Conservation (phyloP, 345 rosid genomes). For the Populus pruinosa region DNA sequence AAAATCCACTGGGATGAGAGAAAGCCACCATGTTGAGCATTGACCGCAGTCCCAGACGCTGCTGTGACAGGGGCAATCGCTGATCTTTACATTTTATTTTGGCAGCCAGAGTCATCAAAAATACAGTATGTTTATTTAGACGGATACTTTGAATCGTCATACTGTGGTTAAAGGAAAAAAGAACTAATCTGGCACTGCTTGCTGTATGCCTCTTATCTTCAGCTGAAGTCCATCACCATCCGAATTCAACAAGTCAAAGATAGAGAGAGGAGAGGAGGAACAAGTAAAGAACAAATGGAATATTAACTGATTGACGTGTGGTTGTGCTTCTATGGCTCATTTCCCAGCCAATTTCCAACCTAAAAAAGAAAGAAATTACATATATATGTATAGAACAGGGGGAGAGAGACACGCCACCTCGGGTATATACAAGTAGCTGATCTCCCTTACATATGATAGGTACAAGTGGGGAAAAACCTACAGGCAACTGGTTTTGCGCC, state of each 20-base stretch:
- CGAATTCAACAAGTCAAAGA: neutral
- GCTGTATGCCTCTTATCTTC: neutral
- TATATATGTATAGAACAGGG: neutral
- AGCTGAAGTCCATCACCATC: neutral
- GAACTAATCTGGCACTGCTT: neutral
- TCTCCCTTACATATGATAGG: neutral
- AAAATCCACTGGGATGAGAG: neutral
- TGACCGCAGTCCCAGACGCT: neutral
- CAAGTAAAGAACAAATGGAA: neutral
- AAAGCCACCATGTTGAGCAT: neutral
- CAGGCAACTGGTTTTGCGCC: constrained; percentile 3
- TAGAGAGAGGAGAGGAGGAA: neutral
- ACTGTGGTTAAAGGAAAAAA: no score
- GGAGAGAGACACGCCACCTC: neutral
- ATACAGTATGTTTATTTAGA: neutral
- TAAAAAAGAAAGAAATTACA: neutral
- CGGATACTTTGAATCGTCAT: no score
- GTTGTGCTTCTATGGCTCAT: neutral
- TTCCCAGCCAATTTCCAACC: constrained; percentile 8
- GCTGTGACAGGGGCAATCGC: neutral
- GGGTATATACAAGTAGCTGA: constrained; percentile 14
- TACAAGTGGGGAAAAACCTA: neutral
- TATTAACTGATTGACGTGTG: neutral
- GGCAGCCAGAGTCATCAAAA: neutral
- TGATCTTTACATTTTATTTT: no score